Percentiles rank a stretch among this genome's conserved stretches.
Evolutionary conservation across 768 basidiomycete genomes (phyloP).

Genomic region (Auriculariales sp.): DNA sequence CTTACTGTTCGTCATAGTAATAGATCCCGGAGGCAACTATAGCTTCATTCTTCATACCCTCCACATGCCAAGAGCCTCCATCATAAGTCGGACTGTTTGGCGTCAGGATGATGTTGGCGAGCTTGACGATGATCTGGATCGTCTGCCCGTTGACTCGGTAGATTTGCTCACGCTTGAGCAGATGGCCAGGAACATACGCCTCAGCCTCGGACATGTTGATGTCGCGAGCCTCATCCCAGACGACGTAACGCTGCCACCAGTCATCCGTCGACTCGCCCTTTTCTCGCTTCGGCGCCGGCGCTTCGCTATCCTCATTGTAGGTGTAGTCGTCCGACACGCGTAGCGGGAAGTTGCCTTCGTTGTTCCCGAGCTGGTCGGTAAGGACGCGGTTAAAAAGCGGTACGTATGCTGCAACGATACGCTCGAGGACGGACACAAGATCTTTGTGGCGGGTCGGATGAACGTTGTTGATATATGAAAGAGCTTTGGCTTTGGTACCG

Average conservation of each 20-base stretch:
- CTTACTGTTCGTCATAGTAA: slow-evolving; percentile 24
- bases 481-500: slow-evolving; percentile 19
- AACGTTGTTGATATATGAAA: slow-evolving; percentile 39
- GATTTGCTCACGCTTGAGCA: slow-evolving; percentile 25
- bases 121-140: slow-evolving; percentile 26
- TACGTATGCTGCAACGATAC: slow-evolving; percentile 21
- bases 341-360: slow-evolving; percentile 20
- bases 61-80: slow-evolving; percentile 32
- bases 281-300: slow-evolving; percentile 27
- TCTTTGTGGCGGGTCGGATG: slow-evolving; percentile 19
- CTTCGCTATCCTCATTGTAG: slow-evolving; percentile 31
- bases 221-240: slow-evolving; percentile 28
- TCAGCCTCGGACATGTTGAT: no score
- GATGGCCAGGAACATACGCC: slow-evolving; percentile 31
- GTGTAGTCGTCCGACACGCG: slow-evolving; percentile 18
- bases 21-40: slow-evolving; percentile 33
- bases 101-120: slow-evolving; percentile 24
- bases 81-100: slow-evolving; percentile 20
- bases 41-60: slow-evolving; percentile 38
- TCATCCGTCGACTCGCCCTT: slow-evolving; percentile 35
- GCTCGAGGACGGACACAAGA: slow-evolving; percentile 20
- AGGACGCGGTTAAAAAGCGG: slow-evolving; percentile 40
- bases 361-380: slow-evolving; percentile 34
- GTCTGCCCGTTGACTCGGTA: slow-evolving; percentile 24
- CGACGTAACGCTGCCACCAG: slow-evolving; percentile 25